Conservation (phyloP, 805 yeast genomes). For the Candida cerambycidarum region DNA sequence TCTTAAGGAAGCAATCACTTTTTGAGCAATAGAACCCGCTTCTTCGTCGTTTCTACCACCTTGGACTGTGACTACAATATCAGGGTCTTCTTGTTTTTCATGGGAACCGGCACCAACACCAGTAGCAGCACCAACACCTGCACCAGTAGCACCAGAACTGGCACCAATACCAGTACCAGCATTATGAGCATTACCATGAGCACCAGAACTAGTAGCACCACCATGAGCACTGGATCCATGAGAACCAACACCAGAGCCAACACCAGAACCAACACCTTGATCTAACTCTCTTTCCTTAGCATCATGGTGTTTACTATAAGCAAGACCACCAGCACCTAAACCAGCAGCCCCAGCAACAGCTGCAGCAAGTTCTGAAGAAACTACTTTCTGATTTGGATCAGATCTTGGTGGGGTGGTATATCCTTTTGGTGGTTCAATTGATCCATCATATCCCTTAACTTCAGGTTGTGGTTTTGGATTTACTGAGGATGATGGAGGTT, state of each 20-base stretch:
- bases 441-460: constrained; percentile 11
- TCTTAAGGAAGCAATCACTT: constrained; percentile 26
- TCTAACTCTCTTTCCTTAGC: neutral
- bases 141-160: constrained; percentile 48
- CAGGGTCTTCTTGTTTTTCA: constrained; percentile 24
- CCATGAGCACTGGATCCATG: neutral
- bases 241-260: neutral
- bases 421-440: constrained; percentile 11
- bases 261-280: neutral
- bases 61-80: constrained; percentile 31
- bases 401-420: constrained; percentile 5
- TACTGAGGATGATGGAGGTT: constrained; percentile 10
- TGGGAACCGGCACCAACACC: constrained; percentile 4
- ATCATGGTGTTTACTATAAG: neutral
- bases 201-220: constrained; percentile 1
- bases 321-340: constrained; percentile 29
- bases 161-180: constrained; percentile 22
- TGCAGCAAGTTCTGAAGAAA: constrained; percentile 1
- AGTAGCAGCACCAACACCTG: constrained; percentile 55
- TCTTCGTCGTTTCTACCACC: constrained; percentile 24
- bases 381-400: neutral
- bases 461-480: constrained; percentile 5
- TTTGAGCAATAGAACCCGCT: constrained; percentile 28
- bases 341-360: constrained; percentile 24
- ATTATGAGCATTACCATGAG: constrained; percentile 20